Conservation (phyloP, 2,329 filamentous ascomycete species). For the Fonsecaea nubica region DNA sequence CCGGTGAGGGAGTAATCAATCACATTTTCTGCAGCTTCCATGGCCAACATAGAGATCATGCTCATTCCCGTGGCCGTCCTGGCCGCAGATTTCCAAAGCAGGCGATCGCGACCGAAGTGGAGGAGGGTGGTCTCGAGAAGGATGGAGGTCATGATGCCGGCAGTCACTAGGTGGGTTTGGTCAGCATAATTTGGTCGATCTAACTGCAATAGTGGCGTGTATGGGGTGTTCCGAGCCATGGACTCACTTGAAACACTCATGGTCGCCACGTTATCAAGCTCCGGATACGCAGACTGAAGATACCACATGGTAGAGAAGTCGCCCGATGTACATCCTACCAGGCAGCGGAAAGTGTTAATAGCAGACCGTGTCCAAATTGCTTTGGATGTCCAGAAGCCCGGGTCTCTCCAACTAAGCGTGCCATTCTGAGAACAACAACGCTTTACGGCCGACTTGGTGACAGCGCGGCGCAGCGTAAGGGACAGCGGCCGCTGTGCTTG, state of each 20-base stretch:
- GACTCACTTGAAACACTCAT: background rate
- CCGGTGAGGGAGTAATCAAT: constrained; percentile 64
- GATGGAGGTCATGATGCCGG: constrained; percentile 60
- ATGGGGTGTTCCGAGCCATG: background rate
- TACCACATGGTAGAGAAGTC: constrained; percentile 65
- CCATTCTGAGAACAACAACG: no score
- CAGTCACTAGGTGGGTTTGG: constrained; percentile 52
- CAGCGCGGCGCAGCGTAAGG: no score
- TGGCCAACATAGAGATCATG: constrained; percentile 64
- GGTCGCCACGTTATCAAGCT: constrained; percentile 35
- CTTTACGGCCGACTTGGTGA: no score
- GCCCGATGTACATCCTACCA: constrained; percentile 62
- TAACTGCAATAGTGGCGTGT: no score
- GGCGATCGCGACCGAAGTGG: constrained; percentile 54
- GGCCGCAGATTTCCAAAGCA: constrained; percentile 56
- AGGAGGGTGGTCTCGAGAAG: constrained; percentile 61
- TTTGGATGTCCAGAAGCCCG: no score
- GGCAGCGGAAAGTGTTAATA: constrained; percentile 64
- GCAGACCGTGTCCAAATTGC: no score
- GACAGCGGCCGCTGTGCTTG: no score
- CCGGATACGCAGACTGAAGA: constrained; percentile 57
- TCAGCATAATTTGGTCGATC: background rate
- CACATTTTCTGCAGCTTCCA: constrained; percentile 62
- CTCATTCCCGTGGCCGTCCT: constrained; percentile 66
- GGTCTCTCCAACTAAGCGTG: no score